Evolutionary conservation across 805 yeast species (phyloP).

Genomic region (Myxozyma neotropica): DNA sequence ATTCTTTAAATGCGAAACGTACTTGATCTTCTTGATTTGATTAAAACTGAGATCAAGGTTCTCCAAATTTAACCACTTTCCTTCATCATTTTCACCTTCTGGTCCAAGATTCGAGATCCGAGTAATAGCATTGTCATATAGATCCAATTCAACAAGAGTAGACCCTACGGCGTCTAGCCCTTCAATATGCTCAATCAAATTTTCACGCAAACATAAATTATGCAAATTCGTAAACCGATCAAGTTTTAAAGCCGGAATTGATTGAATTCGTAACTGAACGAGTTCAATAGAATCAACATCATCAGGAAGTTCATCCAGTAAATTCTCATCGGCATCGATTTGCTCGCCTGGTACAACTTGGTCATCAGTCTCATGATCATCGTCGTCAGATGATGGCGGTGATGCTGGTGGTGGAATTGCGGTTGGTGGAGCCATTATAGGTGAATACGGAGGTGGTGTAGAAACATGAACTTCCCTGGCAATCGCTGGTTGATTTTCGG

Average conservation of each 20-base stretch:
- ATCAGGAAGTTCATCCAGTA: slow-evolving; percentile 51
- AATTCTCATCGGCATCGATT: slow-evolving; percentile 61
- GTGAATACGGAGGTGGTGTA: background rate
- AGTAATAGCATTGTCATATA: slow-evolving; percentile 87
- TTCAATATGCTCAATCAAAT: slow-evolving; percentile 71
- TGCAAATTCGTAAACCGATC: slow-evolving; percentile 59
- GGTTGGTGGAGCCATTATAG: background rate
- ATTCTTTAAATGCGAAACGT: slow-evolving; percentile 62
- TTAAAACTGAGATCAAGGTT: slow-evolving; percentile 85
- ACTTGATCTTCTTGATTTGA: slow-evolving; percentile 81
- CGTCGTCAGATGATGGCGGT: slow-evolving; percentile 4
- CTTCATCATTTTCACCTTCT: slow-evolving; percentile 12
- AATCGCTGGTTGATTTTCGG: background rate
- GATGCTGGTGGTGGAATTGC: background rate
- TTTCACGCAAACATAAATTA: slow-evolving; percentile 76
- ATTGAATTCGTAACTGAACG: slow-evolving; percentile 58
- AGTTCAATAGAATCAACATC: slow-evolving; percentile 59
- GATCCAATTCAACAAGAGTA: slow-evolving; percentile 73
- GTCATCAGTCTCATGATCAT: background rate
- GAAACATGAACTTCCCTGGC: background rate
- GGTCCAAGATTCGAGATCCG: slow-evolving; percentile 65
- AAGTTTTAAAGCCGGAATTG: slow-evolving; percentile 54
- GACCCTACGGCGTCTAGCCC: slow-evolving; percentile 65
- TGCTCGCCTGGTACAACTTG: slow-evolving; percentile 40
- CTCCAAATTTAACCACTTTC: slow-evolving; percentile 36